Conservation (phyloP, 176 grass and related monocot species). For the Phyllostachys edulis region DNA sequence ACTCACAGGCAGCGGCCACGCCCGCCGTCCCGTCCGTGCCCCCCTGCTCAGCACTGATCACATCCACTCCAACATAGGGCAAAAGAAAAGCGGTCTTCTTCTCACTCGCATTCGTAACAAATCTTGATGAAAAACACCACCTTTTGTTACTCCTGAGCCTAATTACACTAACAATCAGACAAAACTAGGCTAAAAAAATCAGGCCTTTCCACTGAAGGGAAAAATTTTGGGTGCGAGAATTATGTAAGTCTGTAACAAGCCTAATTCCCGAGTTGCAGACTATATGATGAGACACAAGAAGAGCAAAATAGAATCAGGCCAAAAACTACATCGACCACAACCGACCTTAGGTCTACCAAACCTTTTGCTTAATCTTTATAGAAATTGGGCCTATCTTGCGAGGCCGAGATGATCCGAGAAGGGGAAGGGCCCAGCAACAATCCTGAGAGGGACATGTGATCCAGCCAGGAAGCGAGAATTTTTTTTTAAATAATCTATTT, state of each 20-base stretch:
- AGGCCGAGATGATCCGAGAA: neutral
- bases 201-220: neutral
- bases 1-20: too few relatives aligned
- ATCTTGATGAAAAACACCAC: neutral
- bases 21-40: too few relatives aligned
- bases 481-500: too few relatives aligned
- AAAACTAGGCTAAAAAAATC: neutral
- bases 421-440: neutral
- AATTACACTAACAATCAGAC: neutral
- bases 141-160: neutral
- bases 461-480: constrained; percentile 12
- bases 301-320: neutral
- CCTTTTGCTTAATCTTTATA: neutral
- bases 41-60: too few relatives aligned
- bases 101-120: too few relatives aligned
- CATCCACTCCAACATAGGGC: too few relatives aligned
- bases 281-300: too few relatives aligned
- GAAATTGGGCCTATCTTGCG: constrained; percentile 8
- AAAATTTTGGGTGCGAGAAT: neutral
- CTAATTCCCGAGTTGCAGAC: neutral
- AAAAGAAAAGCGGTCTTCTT: too few relatives aligned
- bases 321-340: neutral
- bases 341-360: neutral
- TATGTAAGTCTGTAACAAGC: neutral
- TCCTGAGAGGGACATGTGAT: neutral